Base-by-base conservation (phyloP, 768 basidiomycete genomes). In the Lyophyllum semitale region DNA sequence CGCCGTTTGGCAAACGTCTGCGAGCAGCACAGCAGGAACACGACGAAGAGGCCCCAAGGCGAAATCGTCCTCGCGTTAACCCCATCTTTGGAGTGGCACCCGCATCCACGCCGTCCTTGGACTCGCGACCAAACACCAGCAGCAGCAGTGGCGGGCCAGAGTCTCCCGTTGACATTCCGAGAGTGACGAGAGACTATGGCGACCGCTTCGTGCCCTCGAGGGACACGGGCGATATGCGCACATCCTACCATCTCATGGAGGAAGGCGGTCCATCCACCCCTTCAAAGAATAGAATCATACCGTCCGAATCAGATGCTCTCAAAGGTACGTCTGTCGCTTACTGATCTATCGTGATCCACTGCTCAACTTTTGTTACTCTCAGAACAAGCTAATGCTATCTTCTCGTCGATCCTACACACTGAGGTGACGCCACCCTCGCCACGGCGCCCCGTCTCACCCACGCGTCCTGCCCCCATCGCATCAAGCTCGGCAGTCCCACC, bases 301-400 rank as follows among this genome's bases (percentile, higher is more conserved):
- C 84, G 23, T 81, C 82, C 20, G 87, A 88, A 61, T 84, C 83
- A 1, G 89, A 91, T 64, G 89, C 88, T n/a, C 80, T 86, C 58
- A 88, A 88, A 74, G 91, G 87, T 84, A 54, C 29, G 71, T 70
- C 46, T 58, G 23, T 51, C 22, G 0, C 4, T 30, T 25, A 46
- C 7, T 33, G 7, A 20, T 42, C 8, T 18, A 30, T 38, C 8
- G 22, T 30, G 13, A 30, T 32, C 56, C 55, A 18, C 11, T 7
- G 2, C 17, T 46, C 54, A 8, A 54, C 37, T 35, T 22, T 48
- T 50, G n/a, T n/a, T 26, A 1, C 40, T 60, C 37, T 12, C 57
- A 89, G 91, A 93, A 72, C 90, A 93, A 84, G 89, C 91, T 51
- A 93, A 93, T 66, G 78, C 88, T 11, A 82, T 92, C 49, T 93